A percentile compares a stretch with the other conserved stretches of the same genome.
Conservation (phyloP, 352 stramenopile genomes). For the Phytophthora brassicae region DNA sequence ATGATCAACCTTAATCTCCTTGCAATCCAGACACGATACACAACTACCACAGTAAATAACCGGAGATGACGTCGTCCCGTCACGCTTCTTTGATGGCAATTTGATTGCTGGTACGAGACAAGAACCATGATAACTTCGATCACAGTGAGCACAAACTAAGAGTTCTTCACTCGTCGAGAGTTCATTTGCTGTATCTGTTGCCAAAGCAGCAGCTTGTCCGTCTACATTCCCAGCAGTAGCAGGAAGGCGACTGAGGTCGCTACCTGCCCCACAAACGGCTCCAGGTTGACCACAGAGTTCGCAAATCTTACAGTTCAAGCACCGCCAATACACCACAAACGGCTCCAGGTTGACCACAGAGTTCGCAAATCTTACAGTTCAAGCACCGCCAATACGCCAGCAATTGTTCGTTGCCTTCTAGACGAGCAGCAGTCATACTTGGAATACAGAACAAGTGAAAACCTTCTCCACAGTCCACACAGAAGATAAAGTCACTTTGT, state of each 20-base stretch:
- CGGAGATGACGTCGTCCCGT: slow-evolving; percentile 9
- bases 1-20: slow-evolving; percentile 12
- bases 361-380: slow-evolving; percentile 97
- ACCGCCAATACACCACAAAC: slow-evolving; percentile 21
- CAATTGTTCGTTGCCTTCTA: slow-evolving; percentile 50
- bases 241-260: slow-evolving; percentile 8
- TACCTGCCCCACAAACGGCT: slow-evolving; percentile 14
- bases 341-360: slow-evolving; percentile 72
- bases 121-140: slow-evolving; percentile 56
- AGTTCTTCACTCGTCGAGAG: slow-evolving; percentile 27
- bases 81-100: slow-evolving; percentile 10
- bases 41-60: slow-evolving; percentile 71
- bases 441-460: slow-evolving; percentile 93
- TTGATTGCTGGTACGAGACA: slow-evolving; percentile 51
- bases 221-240: slow-evolving; percentile 29
- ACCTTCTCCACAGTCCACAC: slow-evolving; percentile 95
- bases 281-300: slow-evolving; percentile 87
- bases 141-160: slow-evolving; percentile 47
- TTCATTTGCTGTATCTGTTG: slow-evolving; percentile 1
- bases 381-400: slow-evolving; percentile 89
- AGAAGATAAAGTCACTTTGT: slow-evolving; percentile 90
- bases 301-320: slow-evolving; percentile 96
- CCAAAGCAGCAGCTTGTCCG: slow-evolving; percentile 2
- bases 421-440: slow-evolving; percentile 35
- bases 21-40: slow-evolving; percentile 61